phyloP scores from a whole-genome alignment of 148 eudicot genomes.

The Dysphania ambrosioides region DNA sequence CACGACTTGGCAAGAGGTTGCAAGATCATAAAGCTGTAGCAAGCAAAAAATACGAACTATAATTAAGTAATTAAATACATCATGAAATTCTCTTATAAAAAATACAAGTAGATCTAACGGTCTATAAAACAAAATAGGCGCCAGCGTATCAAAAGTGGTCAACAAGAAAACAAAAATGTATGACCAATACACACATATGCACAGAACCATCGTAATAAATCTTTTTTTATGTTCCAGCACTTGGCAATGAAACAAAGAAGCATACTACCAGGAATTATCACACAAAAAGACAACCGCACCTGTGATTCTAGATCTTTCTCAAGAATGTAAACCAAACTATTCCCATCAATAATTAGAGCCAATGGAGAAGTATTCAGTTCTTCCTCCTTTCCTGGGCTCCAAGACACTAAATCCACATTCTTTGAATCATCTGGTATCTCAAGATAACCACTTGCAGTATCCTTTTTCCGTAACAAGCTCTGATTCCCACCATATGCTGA shows the following conservation, averaged over 20 bases:
- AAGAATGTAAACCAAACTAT: constrained; percentile 85
- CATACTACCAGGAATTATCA: not conserved
- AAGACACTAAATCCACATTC: constrained; percentile 27
- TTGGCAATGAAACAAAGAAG: not conserved
- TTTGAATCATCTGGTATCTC: constrained; percentile 42
- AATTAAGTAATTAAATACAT: not conserved
- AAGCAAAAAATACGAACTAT: constrained; percentile 19
- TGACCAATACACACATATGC: not conserved
- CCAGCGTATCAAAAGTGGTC: not conserved
- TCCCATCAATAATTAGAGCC: constrained; percentile 93
- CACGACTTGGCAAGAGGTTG: constrained; percentile 80
- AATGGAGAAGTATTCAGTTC: constrained; percentile 37
- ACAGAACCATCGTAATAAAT: no score
- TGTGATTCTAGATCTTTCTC: constrained; percentile 89
- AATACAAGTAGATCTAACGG: not conserved
- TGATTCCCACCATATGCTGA: constrained; percentile 39
- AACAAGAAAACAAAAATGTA: not conserved
- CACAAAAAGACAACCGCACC: constrained; percentile 34
- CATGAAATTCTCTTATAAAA: constrained; percentile 3
- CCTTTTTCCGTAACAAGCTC: constrained; percentile 35
- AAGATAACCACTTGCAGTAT: constrained; percentile 41
- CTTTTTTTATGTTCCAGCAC: not conserved
- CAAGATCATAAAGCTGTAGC: constrained; percentile 81
- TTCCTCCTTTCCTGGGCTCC: constrained; percentile 42
- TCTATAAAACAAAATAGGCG: not conserved